Base-by-base conservation (phyloP, 2,329 filamentous ascomycete genomes). In the Fusarium xylarioides region DNA sequence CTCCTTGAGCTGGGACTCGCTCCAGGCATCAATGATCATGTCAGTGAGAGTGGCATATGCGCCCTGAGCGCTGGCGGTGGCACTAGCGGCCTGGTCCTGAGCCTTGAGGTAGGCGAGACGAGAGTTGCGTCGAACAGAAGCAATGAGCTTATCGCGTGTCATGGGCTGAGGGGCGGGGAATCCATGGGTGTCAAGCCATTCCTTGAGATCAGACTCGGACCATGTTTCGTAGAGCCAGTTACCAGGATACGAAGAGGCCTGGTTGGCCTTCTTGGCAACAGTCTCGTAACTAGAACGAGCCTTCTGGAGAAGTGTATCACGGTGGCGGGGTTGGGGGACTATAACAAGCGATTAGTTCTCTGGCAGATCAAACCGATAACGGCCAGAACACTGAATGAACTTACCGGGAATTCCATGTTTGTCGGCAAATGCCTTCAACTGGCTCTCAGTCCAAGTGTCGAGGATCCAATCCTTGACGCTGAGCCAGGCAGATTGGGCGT, bases 151-250 rank as follows among this genome's bases (percentile, higher is more conserved):
- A 83, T 98, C 95, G 68, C 96, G 94, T 68, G 86, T 91, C 54
- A 90, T 90, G 35, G 94, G 93, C 81, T 98, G 95, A 68, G 96
- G 95, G 61, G 90, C 93, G 18, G 94, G 92, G 82, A 95, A 91
- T 57, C 96, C 96, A 75, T 94, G 91, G 75, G 92, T 91, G 78
- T 98, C 96, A 52, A 98, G 91, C 92, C 93, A 99, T 74, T 93
- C 89, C 87, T 98, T 98, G 71, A 97, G 85, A 55, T 98, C 95
- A 74, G 95, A 98, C 74, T 97, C 93, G 58, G 93, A 92, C 96
- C 96, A 99, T 12, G 92, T 87, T 68, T 91, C 88, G 80, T 98
- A 99, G 47, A 98, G 86, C 96, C 96, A 98, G 84, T 98, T 91
- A 43, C 96, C 96, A 38, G 96, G 96, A 80, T 98, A 98, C n/a